Percentiles rank a stretch among this genome's conserved stretches.
phyloP scores from a whole-genome alignment of 2,329 filamentous ascomycete genomes.

The Periconia sp. region DNA sequence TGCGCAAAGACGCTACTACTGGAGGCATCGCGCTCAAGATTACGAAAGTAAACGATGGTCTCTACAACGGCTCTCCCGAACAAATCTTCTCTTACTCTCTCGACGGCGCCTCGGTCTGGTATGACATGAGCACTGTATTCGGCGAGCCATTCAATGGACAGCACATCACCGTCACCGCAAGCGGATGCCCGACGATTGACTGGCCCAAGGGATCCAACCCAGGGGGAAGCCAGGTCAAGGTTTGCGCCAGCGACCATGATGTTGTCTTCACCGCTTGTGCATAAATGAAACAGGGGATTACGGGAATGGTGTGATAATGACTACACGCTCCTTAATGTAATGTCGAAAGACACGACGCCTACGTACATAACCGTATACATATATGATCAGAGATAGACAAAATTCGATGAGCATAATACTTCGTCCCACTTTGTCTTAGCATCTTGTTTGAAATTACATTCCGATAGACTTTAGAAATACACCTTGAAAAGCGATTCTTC shows the following conservation, averaged over 20 bases:
- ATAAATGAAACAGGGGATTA: not conserved
- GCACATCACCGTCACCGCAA: constrained; percentile 26
- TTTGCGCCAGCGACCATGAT: constrained; percentile 23
- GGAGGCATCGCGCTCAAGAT: constrained; percentile 39
- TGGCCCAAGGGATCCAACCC: constrained; percentile 34
- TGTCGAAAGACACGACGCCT: too few relatives aligned
- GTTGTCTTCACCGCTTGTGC: constrained; percentile 29
- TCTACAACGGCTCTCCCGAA: constrained; percentile 27
- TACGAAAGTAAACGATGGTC: constrained; percentile 27
- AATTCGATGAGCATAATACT: too few relatives aligned
- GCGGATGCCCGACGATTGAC: constrained; percentile 25
- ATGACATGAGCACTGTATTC: constrained; percentile 33
- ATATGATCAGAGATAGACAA: too few relatives aligned
- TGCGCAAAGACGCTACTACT: constrained; percentile 27
- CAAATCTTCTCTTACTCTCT: constrained; percentile 37
- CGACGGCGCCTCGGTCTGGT: constrained; percentile 30
- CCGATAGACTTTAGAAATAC: too few relatives aligned
- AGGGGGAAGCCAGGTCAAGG: constrained; percentile 22
- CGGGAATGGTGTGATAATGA: not conserved
- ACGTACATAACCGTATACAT: too few relatives aligned
- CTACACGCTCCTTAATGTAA: too few relatives aligned
- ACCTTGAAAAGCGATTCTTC: too few relatives aligned
- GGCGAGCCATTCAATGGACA: constrained; percentile 35
- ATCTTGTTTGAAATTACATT: too few relatives aligned
- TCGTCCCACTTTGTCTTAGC: too few relatives aligned